A percentile compares a stretch with the other conserved stretches of the same genome.
Evolutionary conservation across 495 filamentous ascomycete genomes (phyloP).

Genomic region (Talaromyces trachyspermus): DNA sequence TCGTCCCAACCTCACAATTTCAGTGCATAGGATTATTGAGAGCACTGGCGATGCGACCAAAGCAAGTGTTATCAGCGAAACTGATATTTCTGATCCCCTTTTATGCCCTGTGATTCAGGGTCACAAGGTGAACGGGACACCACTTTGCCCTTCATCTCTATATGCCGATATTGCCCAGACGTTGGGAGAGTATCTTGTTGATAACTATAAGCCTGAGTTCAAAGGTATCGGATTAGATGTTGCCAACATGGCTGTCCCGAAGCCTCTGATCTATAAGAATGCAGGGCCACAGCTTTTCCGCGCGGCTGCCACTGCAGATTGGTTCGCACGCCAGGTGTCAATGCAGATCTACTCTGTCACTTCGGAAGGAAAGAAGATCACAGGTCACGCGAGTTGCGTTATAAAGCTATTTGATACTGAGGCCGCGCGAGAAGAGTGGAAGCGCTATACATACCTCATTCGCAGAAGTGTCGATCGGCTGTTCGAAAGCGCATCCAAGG

Average conservation of each 20-base stretch:
- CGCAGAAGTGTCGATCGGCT: constrained; percentile 40
- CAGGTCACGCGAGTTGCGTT: constrained; percentile 43
- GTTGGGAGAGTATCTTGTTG: constrained; percentile 59
- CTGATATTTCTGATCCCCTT: constrained; percentile 55
- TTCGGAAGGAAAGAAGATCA: constrained; percentile 36
- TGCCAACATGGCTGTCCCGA: constrained; percentile 58
- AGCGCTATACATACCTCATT: constrained; percentile 39
- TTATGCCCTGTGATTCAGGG: constrained; percentile 56
- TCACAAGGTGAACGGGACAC: constrained; percentile 63
- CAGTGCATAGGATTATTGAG: constrained; percentile 45
- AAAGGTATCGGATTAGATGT: constrained; percentile 53
- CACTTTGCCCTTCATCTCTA: constrained; percentile 52
- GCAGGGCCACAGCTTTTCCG: constrained; percentile 42
- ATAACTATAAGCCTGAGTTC: constrained; percentile 45
- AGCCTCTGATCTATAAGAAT: constrained; percentile 57
- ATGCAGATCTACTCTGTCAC: constrained; percentile 37
- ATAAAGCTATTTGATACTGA: constrained; percentile 34
- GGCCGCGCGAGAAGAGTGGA: constrained; percentile 34
- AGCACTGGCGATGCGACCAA: constrained; percentile 47
- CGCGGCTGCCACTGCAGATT: constrained; percentile 29
- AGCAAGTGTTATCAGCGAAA: constrained; percentile 54
- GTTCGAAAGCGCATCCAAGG: constrained; percentile 19
- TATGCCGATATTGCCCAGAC: constrained; percentile 77
- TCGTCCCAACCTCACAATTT: constrained; percentile 31
- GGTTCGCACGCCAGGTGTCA: constrained; percentile 20